Base-by-base conservation (phyloP, 1,139 yeast genomes). In the Debaryomyces nepalensis region DNA sequence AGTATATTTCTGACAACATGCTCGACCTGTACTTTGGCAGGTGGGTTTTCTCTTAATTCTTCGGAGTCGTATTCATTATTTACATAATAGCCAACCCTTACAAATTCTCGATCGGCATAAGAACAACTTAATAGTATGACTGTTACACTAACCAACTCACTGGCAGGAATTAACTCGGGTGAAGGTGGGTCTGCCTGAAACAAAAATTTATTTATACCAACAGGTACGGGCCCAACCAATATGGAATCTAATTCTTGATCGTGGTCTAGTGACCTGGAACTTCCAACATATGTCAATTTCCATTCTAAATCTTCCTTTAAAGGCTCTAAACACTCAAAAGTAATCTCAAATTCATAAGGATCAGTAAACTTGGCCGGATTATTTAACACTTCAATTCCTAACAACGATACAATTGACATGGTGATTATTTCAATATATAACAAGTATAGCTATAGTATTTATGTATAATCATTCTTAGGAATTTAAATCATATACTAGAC, bases 181-280 rank as follows among this genome's bases (percentile, higher is more conserved):
- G 93, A 83, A 1, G 99, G 99, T 0, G 99, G 96, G 57, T 93
- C 98, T 0, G 99, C 98, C 24, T 88, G 82, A 61, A 93, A 87
- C 12, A 91, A 75, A 55, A 93, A 95, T 64, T 93, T 91, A 61
- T 93, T 93, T 40, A 93, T 83, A 1, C 99, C 99, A 4, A 93
- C 96, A 0, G 99, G 99, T 3, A 93, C 96, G 0, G 99, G 99
- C 0, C 99, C 99, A 4, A 93, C 99, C 19, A 95, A 71, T 35
- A 95, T 83, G 2, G 97, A 89, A 59, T 93, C 99, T 43, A 93
- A 72, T 60, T 91, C 98, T 66, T 95, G 99, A 64, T 93, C 99
- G 55, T 93, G 97, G 53, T 93, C 97, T 45, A 89, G 63, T 26
- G 97, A 89, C 41, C 95, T 78, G 1, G 97, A 90, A 6, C 96